phyloP scores from a whole-genome alignment of 495 filamentous ascomycete genomes.

The Aspergillus saccharolyticus region DNA sequence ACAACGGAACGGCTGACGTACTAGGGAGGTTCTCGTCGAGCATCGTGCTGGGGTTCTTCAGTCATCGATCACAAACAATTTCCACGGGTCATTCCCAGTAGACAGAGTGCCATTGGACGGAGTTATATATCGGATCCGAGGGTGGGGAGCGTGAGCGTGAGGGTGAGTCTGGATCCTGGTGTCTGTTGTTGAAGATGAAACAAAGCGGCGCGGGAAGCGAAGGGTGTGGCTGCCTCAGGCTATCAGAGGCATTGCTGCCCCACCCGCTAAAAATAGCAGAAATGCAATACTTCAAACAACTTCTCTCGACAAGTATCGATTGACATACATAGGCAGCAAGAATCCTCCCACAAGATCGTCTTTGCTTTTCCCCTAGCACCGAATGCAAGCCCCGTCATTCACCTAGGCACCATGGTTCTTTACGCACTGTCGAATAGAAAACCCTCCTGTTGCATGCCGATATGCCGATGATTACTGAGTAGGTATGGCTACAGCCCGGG shows the following conservation, averaged over 20 bases:
- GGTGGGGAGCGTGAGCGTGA: background rate
- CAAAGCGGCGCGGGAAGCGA: background rate
- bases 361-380: background rate
- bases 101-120: slow-evolving; percentile 4
- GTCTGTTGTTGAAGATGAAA: background rate
- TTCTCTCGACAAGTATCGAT: background rate
- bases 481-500: too few relatives aligned
- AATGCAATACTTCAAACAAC: background rate
- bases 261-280: slow-evolving; percentile 4
- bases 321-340: background rate
- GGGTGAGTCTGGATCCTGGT: background rate
- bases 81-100: background rate
- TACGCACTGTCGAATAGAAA: too few relatives aligned
- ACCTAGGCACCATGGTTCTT: background rate
- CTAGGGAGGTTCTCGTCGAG: slow-evolving; percentile 93
- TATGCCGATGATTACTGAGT: background rate
- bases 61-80: background rate
- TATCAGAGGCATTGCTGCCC: background rate
- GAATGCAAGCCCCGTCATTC: background rate
- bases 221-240: slow-evolving; percentile 1
- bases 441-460: background rate
- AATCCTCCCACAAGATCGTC: background rate
- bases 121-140: background rate
- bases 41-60: slow-evolving; percentile 45
- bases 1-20: slow-evolving; percentile 31